Conservation (phyloP, 164 flowering plant genomes). For the Vitis vinifera region ASM3070453v1 NC_081816.1:5525501-5526000, state of each 20-base stretch:
- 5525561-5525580: constrained; percentile 66
- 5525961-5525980: constrained; percentile 36
- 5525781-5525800: constrained; percentile 74
- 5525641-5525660: constrained; percentile 48
- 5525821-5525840: constrained; percentile 65
- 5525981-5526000: constrained; percentile 64
- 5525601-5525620: constrained; percentile 60
- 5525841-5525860: constrained; percentile 64
- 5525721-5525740: constrained; percentile 52
- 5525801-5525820: constrained; percentile 70
- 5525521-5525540: not conserved
- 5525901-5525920: not conserved
- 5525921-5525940: not conserved
- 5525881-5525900: not conserved
- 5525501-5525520: not conserved
- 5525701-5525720: constrained; percentile 1
- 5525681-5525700: not conserved
- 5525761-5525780: constrained; percentile 78
- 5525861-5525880: constrained; percentile 11
- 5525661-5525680: not conserved
- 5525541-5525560: constrained; percentile 15
- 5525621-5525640: constrained; percentile 77
- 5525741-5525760: constrained; percentile 70
- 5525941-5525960: not conserved
- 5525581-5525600: constrained; percentile 52